Evolutionary conservation across 2,329 filamentous ascomycete species (phyloP).

Genomic region (Ascochyta pisi): DNA sequence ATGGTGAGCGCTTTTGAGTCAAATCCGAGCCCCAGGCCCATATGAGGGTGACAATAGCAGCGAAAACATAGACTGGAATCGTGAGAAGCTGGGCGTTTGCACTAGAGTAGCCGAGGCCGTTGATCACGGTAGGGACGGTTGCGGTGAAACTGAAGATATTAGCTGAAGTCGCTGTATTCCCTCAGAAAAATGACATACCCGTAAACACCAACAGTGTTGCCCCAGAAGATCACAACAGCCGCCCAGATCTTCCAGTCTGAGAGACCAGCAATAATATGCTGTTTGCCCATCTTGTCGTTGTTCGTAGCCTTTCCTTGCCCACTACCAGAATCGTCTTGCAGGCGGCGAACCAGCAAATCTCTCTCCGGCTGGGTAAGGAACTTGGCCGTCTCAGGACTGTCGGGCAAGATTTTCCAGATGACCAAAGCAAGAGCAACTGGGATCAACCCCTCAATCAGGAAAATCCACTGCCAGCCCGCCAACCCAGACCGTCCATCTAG

Average conservation of each 20-base stretch:
- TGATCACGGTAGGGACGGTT: slow-evolving; percentile 53
- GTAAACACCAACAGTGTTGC: slow-evolving; percentile 47
- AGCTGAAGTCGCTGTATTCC: not conserved
- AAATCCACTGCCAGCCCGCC: slow-evolving; percentile 47
- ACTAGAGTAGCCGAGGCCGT: slow-evolving; percentile 51
- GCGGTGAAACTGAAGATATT: slow-evolving; percentile 39
- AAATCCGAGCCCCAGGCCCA: slow-evolving; percentile 60
- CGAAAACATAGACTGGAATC: slow-evolving; percentile 53
- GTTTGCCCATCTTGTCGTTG: slow-evolving; percentile 56
- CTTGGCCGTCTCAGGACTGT: slow-evolving; percentile 53
- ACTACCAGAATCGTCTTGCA: slow-evolving; percentile 53
- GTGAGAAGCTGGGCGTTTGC: slow-evolving; percentile 52
- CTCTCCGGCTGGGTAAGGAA: slow-evolving; percentile 46
- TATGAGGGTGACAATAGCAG: slow-evolving; percentile 49
- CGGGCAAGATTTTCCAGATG: slow-evolving; percentile 62
- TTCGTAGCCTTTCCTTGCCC: slow-evolving; percentile 56
- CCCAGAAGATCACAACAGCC: slow-evolving; percentile 49
- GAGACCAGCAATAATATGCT: slow-evolving; percentile 59
- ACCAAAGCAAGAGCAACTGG: slow-evolving; percentile 50
- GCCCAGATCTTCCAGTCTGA: slow-evolving; percentile 48
- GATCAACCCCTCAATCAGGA: slow-evolving; percentile 39
- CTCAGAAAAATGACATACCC: slow-evolving; percentile 26
- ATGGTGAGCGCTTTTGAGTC: slow-evolving; percentile 60
- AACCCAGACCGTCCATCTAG: slow-evolving; percentile 38
- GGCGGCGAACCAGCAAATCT: slow-evolving; percentile 40